Evolutionary conservation across 768 basidiomycete genomes (phyloP).

Genomic region (Suillus tomentosus): DNA sequence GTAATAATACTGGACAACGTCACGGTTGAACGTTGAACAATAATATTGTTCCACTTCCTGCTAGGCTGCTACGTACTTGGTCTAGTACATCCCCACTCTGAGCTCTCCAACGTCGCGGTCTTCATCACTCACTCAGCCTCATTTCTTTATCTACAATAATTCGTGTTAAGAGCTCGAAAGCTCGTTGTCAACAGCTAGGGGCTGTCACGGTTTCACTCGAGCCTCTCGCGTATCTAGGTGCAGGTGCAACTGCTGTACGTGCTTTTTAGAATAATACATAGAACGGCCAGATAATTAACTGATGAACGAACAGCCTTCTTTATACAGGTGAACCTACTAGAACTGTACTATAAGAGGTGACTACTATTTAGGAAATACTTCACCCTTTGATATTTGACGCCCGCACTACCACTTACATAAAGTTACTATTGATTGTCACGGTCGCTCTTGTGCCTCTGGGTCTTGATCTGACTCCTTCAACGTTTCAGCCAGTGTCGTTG

Average conservation of each 20-base stretch:
- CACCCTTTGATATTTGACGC: background rate
- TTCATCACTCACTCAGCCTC: background rate
- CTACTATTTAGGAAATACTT: constrained; percentile 1
- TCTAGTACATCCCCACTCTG: no score
- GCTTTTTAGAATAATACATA: background rate
- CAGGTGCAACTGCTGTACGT: background rate
- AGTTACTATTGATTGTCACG: background rate
- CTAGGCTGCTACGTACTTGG: no score
- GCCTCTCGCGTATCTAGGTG: background rate
- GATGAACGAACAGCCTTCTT: background rate
- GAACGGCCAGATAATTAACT: background rate
- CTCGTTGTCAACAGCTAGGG: background rate
- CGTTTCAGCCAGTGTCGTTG: background rate
- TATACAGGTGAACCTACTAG: no score
- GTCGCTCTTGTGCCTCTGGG: background rate
- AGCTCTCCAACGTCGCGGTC: background rate
- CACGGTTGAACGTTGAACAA: no score
- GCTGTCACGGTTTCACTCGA: background rate
- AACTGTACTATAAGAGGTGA: background rate
- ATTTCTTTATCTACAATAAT: background rate
- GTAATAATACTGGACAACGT: no score
- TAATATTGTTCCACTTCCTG: no score
- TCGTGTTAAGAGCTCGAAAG: background rate
- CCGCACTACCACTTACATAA: background rate
- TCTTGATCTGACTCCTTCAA: background rate